Evolutionary conservation across 257 asterid genomes (phyloP).

Genomic region (Voacanga thouarsii): DNA sequence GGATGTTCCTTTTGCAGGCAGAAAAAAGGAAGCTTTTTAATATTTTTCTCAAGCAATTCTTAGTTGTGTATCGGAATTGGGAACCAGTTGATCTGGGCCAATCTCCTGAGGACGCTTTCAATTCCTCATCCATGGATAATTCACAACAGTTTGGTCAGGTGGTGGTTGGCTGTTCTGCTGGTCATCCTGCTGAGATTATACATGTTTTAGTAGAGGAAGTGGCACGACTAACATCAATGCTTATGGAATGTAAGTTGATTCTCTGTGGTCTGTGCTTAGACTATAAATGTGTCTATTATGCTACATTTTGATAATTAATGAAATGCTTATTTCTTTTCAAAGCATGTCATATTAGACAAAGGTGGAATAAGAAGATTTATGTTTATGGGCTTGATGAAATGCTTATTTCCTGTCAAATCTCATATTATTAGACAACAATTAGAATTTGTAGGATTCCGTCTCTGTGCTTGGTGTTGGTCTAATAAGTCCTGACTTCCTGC

Average conservation of each 20-base stretch:
- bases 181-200: constrained; percentile 86
- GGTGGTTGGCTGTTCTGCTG: constrained; percentile 82
- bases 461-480: neutral
- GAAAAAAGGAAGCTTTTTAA: constrained; percentile 65
- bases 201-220: constrained; percentile 57
- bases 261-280: constrained; percentile 3
- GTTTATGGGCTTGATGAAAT: neutral
- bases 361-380: neutral
- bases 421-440: neutral
- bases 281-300: neutral
- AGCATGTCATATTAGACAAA: neutral
- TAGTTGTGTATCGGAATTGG: constrained; percentile 64
- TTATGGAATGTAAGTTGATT: constrained; percentile 70
- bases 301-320: neutral
- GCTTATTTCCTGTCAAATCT: neutral
- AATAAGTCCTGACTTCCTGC: no score
- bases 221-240: constrained; percentile 44
- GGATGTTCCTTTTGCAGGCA: constrained; percentile 46
- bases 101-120: constrained; percentile 44
- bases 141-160: constrained; percentile 42
- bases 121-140: constrained; percentile 28
- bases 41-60: constrained; percentile 81
- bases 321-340: neutral
- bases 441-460: neutral
- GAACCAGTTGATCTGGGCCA: constrained; percentile 57